A percentile compares a stretch with the other conserved stretches of the same genome.
phyloP scores from a whole-genome alignment of 1,284 basidiomycete genomes.

The Ganoderma lingzhi region DNA sequence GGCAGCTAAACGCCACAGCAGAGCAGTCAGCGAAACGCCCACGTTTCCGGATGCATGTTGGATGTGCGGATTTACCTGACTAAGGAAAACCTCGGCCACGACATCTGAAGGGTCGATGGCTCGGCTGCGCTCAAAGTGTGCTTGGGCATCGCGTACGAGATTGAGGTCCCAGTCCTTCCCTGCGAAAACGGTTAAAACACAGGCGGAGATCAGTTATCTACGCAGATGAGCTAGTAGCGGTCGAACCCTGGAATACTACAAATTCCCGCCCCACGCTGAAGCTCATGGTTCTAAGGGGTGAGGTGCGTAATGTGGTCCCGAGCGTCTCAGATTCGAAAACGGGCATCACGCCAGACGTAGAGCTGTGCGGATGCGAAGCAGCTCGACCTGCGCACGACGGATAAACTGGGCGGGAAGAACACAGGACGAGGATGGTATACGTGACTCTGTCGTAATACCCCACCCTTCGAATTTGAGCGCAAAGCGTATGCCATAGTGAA shows the following conservation, averaged over 20 bases:
- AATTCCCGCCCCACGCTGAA: not conserved
- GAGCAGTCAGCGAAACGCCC: constrained; percentile 13
- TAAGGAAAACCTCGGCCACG: constrained; percentile 59
- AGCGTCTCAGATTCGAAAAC: not conserved
- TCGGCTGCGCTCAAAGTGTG: constrained; percentile 69
- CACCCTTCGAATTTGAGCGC: not conserved
- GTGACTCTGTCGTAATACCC: not conserved
- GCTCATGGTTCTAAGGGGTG: not conserved
- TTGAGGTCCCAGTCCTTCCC: constrained; percentile 40
- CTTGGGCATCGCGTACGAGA: constrained; percentile 64
- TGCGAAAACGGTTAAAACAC: constrained; percentile 5
- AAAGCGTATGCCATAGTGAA: not conserved
- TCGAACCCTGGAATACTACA: not conserved
- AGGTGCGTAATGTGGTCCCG: constrained; percentile 8
- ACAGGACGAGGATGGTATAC: not conserved
- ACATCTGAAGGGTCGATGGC: constrained; percentile 65
- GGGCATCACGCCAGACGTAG: not conserved
- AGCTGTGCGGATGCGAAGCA: not conserved
- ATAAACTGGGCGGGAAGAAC: not conserved
- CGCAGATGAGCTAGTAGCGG: constrained; percentile 11
- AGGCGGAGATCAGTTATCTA: constrained; percentile 29
- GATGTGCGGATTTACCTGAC: constrained; percentile 51
- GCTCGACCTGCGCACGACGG: not conserved
- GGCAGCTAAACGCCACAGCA: constrained; percentile 31
- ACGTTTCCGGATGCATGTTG: constrained; percentile 7